phyloP scores from a whole-genome alignment of 768 basidiomycete genomes.

The Termitomyces titanicus region DNA sequence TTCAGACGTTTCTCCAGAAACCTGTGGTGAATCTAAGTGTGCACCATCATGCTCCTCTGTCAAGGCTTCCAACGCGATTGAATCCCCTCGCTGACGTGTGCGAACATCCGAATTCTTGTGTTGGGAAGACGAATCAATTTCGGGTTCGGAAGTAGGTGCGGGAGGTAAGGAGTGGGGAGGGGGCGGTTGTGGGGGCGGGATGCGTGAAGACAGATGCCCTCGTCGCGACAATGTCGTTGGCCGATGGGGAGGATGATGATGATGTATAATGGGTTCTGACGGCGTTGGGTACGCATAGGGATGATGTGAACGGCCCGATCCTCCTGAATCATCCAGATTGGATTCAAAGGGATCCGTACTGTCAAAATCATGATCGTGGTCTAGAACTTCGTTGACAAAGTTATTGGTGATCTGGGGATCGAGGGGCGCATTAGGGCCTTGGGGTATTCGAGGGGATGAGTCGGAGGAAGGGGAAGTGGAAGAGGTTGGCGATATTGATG shows the following conservation, averaged over 20 bases:
- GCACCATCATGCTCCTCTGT: slow-evolving; percentile 54
- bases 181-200: slow-evolving; percentile 65
- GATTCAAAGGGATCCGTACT: slow-evolving; percentile 42
- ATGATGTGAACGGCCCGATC: slow-evolving; percentile 33
- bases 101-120: slow-evolving; percentile 32
- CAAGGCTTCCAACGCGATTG: slow-evolving; percentile 56
- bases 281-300: slow-evolving; percentile 53
- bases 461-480: slow-evolving; percentile 51
- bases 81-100: slow-evolving; percentile 42
- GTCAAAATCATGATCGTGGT: slow-evolving; percentile 27
- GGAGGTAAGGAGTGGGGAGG: slow-evolving; percentile 60
- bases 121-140: slow-evolving; percentile 23
- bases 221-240: slow-evolving; percentile 38
- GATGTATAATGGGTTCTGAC: slow-evolving; percentile 19
- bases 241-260: slow-evolving; percentile 26
- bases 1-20: slow-evolving; percentile 23
- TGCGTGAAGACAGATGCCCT: slow-evolving; percentile 49
- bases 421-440: slow-evolving; percentile 31
- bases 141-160: slow-evolving; percentile 40
- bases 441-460: slow-evolving; percentile 36
- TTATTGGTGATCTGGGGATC: slow-evolving; percentile 30
- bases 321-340: slow-evolving; percentile 30
- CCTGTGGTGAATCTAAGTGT: slow-evolving; percentile 20
- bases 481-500: slow-evolving; percentile 26
- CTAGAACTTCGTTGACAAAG: slow-evolving; percentile 17